A percentile compares a stretch with the other conserved stretches of the same genome.
These are phyloP conservation scores for Aspergillus leporis DNA, from an alignment of 495 filamentous ascomycete genomes.

Conservation along the genomic window DNA sequence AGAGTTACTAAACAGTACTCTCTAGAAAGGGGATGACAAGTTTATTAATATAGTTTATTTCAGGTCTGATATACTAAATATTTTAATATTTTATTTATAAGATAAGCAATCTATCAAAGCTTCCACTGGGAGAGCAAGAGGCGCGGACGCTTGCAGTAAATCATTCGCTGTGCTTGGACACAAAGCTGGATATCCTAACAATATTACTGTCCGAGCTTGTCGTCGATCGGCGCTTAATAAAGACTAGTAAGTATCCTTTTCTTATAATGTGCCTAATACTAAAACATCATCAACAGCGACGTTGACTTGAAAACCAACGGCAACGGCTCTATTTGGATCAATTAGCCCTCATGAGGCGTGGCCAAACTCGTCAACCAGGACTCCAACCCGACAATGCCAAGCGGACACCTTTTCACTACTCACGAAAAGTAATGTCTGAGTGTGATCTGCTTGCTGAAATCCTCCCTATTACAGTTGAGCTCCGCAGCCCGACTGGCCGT, in stretches of 20 bases:
- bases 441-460: slow-evolving; percentile 13
- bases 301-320: slow-evolving; percentile 2
- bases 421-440: slow-evolving; percentile 15
- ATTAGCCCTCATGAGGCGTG: too few relatives aligned
- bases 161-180: slow-evolving; percentile 11
- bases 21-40: slow-evolving; percentile 2
- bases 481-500: slow-evolving; percentile 11
- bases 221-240: slow-evolving; percentile 17
- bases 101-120: neutral
- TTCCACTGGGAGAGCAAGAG: slow-evolving; percentile 11
- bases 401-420: slow-evolving; percentile 15
- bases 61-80: slow-evolving; percentile 5
- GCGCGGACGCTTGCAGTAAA: slow-evolving; percentile 18
- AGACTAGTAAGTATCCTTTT: slow-evolving; percentile 12
- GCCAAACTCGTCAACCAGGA: too few relatives aligned
- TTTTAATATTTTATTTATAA: slow-evolving; percentile 10
- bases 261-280: neutral
- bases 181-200: slow-evolving; percentile 12
- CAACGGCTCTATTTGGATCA: slow-evolving; percentile 5
- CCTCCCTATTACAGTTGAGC: slow-evolving; percentile 5
- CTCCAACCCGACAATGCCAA: neutral
- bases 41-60: slow-evolving; percentile 10
- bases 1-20: neutral
- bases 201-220: slow-evolving; percentile 17
- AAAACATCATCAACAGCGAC: slow-evolving; percentile 2